Evolutionary conservation across 331 rosid species (phyloP).

Genomic region (Acacia pycnantha): DNA sequence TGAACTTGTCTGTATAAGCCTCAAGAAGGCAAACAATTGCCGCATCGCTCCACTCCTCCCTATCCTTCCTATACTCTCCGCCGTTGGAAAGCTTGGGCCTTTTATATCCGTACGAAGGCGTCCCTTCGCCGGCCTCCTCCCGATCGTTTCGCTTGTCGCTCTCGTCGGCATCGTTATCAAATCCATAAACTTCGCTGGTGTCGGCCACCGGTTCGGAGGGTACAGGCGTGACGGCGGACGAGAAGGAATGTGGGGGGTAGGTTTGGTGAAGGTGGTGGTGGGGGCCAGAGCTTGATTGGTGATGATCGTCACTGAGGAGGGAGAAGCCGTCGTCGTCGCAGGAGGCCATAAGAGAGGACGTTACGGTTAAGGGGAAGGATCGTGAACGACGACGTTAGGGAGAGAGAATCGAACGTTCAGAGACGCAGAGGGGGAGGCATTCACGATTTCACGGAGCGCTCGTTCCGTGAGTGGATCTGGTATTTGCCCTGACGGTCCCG

Average conservation of each 20-base stretch:
- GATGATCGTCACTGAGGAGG: conserved; percentile 69
- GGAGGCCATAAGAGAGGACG: conserved; percentile 79
- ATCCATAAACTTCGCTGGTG: conserved; percentile 54
- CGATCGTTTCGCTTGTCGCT: conserved; percentile 67
- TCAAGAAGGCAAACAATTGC: conserved; percentile 84
- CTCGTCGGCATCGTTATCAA: conserved; percentile 50
- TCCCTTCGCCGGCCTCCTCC: conserved; percentile 65
- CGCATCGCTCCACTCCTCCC: conserved; percentile 97
- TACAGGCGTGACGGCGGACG: conserved; percentile 36
- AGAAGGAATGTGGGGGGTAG: conserved; percentile 48
- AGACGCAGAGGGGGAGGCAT: conserved; percentile 30
- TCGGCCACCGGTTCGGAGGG: conserved; percentile 36
- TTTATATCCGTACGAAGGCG: conserved; percentile 50
- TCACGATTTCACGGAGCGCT: conserved; percentile 51
- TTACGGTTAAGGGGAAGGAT: conserved; percentile 42
- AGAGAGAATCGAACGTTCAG: conserved; percentile 32
- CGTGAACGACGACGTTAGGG: conserved; percentile 78
- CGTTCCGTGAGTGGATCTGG: conserved; percentile 46
- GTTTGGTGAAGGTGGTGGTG: conserved; percentile 54
- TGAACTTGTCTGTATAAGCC: conserved; percentile 90
- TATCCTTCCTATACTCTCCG: conserved; percentile 81
- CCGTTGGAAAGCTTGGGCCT: conserved; percentile 41
- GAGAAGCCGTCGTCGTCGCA: conserved; percentile 88
- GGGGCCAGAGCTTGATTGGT: conserved; percentile 30
- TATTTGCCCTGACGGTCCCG: conserved; percentile 71